Conservation (phyloP, 2,329 filamentous ascomycete genomes). For the Emericellopsis cladophorae region DNA sequence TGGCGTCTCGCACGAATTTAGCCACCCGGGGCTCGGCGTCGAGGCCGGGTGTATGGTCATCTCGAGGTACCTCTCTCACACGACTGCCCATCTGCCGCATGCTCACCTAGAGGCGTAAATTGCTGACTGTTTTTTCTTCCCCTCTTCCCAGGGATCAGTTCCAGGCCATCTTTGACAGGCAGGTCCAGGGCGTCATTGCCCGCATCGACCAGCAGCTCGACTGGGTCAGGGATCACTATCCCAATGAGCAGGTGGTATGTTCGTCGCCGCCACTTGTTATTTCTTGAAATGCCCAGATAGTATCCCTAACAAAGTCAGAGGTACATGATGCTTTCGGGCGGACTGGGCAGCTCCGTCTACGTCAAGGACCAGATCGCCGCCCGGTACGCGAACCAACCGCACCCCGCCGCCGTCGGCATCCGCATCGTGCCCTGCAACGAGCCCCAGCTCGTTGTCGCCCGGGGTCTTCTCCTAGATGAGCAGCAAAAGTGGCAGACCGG, state of each 20-base stretch:
- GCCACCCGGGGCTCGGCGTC: constrained; percentile 21
- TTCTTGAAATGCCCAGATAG: neutral
- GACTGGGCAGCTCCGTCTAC: constrained; percentile 31
- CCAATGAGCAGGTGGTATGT: constrained; percentile 21
- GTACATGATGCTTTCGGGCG: constrained; percentile 30
- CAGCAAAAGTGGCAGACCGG: constrained; percentile 31
- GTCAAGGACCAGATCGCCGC: constrained; percentile 27
- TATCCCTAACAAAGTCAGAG: constrained; percentile 11
- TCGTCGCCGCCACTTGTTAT: neutral
- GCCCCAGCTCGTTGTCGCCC: constrained; percentile 41
- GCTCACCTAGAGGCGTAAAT: too few relatives aligned
- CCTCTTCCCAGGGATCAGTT: constrained; percentile 22
- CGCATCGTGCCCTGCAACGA: constrained; percentile 31
- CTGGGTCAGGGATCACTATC: constrained; percentile 18
- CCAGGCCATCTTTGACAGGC: constrained; percentile 27
- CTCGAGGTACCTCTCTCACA: constrained; percentile 17
- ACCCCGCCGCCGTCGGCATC: constrained; percentile 20
- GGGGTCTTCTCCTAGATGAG: constrained; percentile 36
- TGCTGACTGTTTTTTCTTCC: neutral
- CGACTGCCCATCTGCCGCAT: too few relatives aligned
- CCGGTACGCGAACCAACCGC: constrained; percentile 16
- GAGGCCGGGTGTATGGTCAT: constrained; percentile 27
- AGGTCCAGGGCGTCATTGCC: constrained; percentile 23
- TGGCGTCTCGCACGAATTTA: constrained; percentile 25
- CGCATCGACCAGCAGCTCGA: constrained; percentile 26